Percentiles rank a stretch among this genome's conserved stretches.
Evolutionary conservation across 139 green algal genomes (phyloP).

Genomic region (Chara braunii): DNA sequence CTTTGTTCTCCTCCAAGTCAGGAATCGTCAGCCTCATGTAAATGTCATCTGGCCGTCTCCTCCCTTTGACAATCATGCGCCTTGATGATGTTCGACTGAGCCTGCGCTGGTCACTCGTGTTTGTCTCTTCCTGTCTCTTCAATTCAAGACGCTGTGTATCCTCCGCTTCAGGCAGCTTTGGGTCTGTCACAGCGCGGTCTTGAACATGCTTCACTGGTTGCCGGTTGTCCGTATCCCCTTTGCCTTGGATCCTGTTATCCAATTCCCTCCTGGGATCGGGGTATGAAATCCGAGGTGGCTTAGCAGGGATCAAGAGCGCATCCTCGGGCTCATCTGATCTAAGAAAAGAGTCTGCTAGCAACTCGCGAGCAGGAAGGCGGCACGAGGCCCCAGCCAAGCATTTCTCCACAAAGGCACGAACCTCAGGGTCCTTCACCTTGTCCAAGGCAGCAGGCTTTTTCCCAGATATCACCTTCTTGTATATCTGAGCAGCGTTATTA

Average conservation of each 20-base stretch:
- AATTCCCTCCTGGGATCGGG: conserved; percentile 4
- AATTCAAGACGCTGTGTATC: neutral
- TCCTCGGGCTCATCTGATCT: conserved; percentile 37
- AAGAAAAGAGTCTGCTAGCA: conserved; percentile 90
- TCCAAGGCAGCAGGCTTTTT: conserved; percentile 68
- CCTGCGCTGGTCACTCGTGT: neutral
- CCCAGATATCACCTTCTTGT: conserved; percentile 97
- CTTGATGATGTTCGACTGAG: neutral
- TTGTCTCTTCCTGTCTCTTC: neutral
- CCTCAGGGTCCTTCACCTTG: conserved; percentile 65
- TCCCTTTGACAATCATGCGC: neutral
- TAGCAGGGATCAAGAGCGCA: conserved; percentile 31
- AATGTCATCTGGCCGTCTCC: neutral
- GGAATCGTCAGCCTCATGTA: neutral
- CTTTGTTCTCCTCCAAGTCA: neutral
- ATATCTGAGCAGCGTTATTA: conserved; percentile 96
- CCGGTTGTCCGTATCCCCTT: no score
- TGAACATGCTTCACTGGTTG: neutral
- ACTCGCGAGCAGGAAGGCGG: conserved; percentile 68
- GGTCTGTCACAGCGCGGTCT: conserved; percentile 1
- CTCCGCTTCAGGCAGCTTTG: neutral
- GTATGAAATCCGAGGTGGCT: conserved; percentile 1
- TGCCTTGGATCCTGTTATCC: neutral
- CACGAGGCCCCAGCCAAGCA: conserved; percentile 67
- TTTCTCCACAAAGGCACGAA: conserved; percentile 78